Evolutionary conservation across 345 rosid genomes (phyloP), one percentile per base, ranked within the genome.

Genomic region (Limnanthes douglasii): DNA sequence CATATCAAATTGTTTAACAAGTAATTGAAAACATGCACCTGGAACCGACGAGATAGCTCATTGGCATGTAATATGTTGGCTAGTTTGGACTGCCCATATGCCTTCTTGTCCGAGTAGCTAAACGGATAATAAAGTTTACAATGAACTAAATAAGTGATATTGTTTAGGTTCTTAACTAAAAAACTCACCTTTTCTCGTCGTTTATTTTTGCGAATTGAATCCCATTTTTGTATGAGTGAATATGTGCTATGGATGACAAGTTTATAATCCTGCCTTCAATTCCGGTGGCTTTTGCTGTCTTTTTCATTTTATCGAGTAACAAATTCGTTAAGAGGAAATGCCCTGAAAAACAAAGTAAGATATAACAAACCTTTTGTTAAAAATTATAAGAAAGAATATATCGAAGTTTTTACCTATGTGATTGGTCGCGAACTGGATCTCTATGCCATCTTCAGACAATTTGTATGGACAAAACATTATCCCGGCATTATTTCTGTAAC

Each of bases 401-500:
- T 30, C 11, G 9, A 39, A 15, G 25, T 3, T 15, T 11, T 14
- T 53, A 83, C 95, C 95, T 2, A 83, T 53, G 46, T 83, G 75
- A 53, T 83, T 83, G 5, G 83, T 75, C 2, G 86, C 92, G 42
- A 83, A 75, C 13, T 83, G 95, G 44, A 66, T 54, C 61, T 83
- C 95, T 26, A 68, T 55, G 5, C 78, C 86, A 49, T 83, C 95
- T 47, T 65, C 73, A 4, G 83, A 62, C 30, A 75, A 75, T 47
- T 70, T 71, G 67, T 38, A 72, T 17, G 95, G 95, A 41, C 92
- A 83, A 60, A 72, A 72, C 95, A 83, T 83, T 8, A 83, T 54
- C 1, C 95, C 92, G 3, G 95, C 95, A 51, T 83, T 83, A 73
- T 83, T 83, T 58, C 95, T 83, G 59, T n/a, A n/a, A n/a, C n/a